Percentiles rank a stretch among this genome's conserved stretches.
Conservation (phyloP, 2,329 filamentous ascomycete genomes). For the Xylaria sp. region DNA sequence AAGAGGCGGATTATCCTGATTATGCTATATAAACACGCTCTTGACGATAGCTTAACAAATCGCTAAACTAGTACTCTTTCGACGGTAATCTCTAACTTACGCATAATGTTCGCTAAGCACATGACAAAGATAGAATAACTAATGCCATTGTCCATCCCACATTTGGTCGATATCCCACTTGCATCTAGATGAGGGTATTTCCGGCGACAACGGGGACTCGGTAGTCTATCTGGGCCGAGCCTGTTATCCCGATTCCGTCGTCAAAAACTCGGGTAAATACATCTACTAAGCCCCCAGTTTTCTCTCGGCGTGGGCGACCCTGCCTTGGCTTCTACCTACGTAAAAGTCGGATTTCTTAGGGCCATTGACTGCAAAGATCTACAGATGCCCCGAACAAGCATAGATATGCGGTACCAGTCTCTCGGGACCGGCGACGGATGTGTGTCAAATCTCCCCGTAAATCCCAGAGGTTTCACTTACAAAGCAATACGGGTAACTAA, state of each 20-base stretch:
- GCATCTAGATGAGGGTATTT: neutral
- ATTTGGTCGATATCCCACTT: neutral
- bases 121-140: neutral
- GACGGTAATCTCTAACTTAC: neutral
- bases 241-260: neutral
- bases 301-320: neutral
- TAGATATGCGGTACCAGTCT: neutral
- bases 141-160: neutral
- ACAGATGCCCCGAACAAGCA: neutral
- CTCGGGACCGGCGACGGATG: neutral
- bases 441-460: neutral
- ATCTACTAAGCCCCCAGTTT: constrained; percentile 1
- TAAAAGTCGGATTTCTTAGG: neutral
- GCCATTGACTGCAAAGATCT: neutral
- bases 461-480: neutral
- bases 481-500: neutral
- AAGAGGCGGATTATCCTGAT: neutral
- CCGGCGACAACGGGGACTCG: neutral
- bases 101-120: neutral
- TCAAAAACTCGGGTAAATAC: neutral
- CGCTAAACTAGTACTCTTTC: neutral
- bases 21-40: neutral
- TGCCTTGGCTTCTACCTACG: neutral
- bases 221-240: neutral
- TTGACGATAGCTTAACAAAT: neutral